phyloP scores from a whole-genome alignment of 192 early-diverging fungal genomes.

The Spizellomyces sp. region DNA sequence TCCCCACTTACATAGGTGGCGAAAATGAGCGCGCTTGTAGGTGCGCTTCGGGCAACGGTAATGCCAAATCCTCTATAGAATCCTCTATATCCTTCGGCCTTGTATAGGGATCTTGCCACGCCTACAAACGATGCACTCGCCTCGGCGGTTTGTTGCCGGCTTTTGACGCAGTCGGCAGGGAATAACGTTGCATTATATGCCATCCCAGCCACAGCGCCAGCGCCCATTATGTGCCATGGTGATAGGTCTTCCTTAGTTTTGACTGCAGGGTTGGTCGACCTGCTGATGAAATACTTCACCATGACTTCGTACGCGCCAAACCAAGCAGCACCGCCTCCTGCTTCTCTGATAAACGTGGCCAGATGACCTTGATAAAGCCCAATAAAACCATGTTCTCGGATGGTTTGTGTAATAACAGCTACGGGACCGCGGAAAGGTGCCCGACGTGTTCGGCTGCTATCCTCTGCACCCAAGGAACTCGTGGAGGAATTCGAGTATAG shows the following conservation, averaged over 20 bases:
- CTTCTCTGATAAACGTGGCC: constrained; percentile 86
- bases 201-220: constrained; percentile 91
- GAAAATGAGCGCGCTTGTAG: constrained; percentile 95
- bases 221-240: constrained; percentile 73
- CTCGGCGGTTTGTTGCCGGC: constrained; percentile 81
- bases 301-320: constrained; percentile 93
- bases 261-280: constrained; percentile 8
- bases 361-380: constrained; percentile 82
- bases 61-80: constrained; percentile 96
- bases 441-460: no score
- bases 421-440: constrained; percentile 52
- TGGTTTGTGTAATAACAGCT: constrained; percentile 53
- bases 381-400: constrained; percentile 57
- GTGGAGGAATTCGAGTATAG: constrained; percentile 13
- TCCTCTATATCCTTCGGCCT: constrained; percentile 73
- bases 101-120: constrained; percentile 72
- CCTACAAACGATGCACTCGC: constrained; percentile 52
- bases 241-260: constrained; percentile 69
- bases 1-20: constrained; percentile 83
- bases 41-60: constrained; percentile 83
- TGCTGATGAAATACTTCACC: constrained; percentile 54
- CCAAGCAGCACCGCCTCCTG: constrained; percentile 92
- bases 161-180: constrained; percentile 94
- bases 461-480: neutral
- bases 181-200: constrained; percentile 84